These are phyloP conservation scores for Chaetomidium leptoderma DNA, from an alignment of 495 filamentous ascomycete genomes.

Conservation along the genomic window DNA sequence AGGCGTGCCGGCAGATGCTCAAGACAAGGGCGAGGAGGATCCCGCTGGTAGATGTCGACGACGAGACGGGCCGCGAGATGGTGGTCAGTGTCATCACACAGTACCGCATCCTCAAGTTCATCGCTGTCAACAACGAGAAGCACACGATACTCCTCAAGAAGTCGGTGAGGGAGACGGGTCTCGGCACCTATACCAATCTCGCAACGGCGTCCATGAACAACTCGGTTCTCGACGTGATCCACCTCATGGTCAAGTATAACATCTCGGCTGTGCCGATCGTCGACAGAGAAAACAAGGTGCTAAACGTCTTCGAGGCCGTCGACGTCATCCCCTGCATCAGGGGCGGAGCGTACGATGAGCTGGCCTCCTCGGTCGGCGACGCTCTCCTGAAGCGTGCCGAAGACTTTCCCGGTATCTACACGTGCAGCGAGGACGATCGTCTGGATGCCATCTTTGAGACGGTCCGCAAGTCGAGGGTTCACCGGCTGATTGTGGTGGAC, in stretches of 20 bases:
- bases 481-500: slow-evolving; percentile 88
- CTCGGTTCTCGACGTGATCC: slow-evolving; percentile 92
- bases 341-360: slow-evolving; percentile 85
- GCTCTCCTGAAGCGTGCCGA: slow-evolving; percentile 82
- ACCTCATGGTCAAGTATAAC: slow-evolving; percentile 83
- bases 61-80: slow-evolving; percentile 87
- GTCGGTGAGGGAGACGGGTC: slow-evolving; percentile 73
- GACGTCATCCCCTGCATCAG: slow-evolving; percentile 96
- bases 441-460: slow-evolving; percentile 96
- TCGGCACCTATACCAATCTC: slow-evolving; percentile 80
- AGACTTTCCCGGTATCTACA: slow-evolving; percentile 95
- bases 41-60: slow-evolving; percentile 88
- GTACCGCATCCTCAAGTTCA: slow-evolving; percentile 97
- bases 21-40: slow-evolving; percentile 89
- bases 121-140: slow-evolving; percentile 87
- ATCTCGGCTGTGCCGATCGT: slow-evolving; percentile 95
- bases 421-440: slow-evolving; percentile 84
- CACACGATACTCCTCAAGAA: slow-evolving; percentile 88
- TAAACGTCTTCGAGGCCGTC: slow-evolving; percentile 97
- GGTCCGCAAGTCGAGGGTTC: slow-evolving; percentile 88
- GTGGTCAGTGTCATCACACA: slow-evolving; percentile 97
- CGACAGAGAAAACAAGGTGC: slow-evolving; percentile 71
- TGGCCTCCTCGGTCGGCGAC: slow-evolving; percentile 82
- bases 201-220: slow-evolving; percentile 85
- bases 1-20: slow-evolving; percentile 92